These are phyloP conservation scores for Ganoderma meredithae DNA, from an alignment of 1,284 basidiomycete species.

Conservation along the genomic window DNA sequence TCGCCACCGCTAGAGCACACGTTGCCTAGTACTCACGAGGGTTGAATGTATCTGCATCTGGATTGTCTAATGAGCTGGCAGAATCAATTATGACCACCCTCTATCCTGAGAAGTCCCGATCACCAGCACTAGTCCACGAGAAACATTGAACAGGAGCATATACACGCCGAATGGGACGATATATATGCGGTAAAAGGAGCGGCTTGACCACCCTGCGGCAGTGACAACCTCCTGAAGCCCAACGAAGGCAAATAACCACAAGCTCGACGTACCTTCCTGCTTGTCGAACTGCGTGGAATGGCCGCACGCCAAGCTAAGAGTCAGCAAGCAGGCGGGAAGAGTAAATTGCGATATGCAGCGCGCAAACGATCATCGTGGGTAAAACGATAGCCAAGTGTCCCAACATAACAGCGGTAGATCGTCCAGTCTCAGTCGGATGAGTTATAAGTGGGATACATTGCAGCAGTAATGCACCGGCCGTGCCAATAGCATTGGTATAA, in stretches of 20 bases:
- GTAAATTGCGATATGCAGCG: not conserved
- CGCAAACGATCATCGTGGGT: not conserved
- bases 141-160: no score
- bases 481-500: slow-evolving; percentile 7
- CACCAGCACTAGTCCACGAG: no score
- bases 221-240: not conserved
- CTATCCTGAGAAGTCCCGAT: no score
- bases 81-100: no score
- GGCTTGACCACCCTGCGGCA: no score
- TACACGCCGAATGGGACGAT: no score
- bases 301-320: not conserved
- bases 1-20: no score
- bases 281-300: not conserved
- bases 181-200: no score
- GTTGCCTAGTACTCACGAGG: no score
- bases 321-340: not conserved
- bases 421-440: slow-evolving; percentile 6
- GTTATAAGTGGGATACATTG: not conserved
- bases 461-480: not conserved
- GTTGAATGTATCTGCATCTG: no score
- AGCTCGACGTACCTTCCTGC: not conserved
- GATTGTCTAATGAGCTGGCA: no score
- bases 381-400: slow-evolving; percentile 5
- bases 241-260: not conserved
- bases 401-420: slow-evolving; percentile 11